phyloP scores from a whole-genome alignment of 108 stramenopile species.

The Skeletonema marinoi region DNA sequence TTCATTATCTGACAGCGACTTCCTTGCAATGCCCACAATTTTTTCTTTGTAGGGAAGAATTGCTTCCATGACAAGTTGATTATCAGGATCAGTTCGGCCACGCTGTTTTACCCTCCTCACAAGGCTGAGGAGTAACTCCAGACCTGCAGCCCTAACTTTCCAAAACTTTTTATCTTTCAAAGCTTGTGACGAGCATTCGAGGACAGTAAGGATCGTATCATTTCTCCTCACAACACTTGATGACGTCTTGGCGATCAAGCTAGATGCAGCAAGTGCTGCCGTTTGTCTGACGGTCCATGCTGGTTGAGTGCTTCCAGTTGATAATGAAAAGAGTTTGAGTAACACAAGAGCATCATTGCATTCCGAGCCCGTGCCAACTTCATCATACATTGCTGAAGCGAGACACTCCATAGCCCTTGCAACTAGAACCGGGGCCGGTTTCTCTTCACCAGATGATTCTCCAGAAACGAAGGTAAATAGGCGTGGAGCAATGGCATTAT shows the following conservation, averaged over 20 bases:
- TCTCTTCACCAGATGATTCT: constrained; percentile 17
- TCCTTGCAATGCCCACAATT: constrained; percentile 52
- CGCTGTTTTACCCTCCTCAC: constrained; percentile 26
- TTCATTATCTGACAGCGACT: constrained; percentile 64
- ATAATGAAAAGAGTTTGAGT: constrained; percentile 27
- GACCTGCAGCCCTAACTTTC: constrained; percentile 70
- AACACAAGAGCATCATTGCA: constrained; percentile 18
- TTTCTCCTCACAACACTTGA: constrained; percentile 44
- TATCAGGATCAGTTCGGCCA: constrained; percentile 23
- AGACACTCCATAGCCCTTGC: constrained; percentile 73
- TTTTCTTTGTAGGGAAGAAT: constrained; percentile 80
- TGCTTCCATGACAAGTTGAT: constrained; percentile 67
- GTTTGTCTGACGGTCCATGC: constrained; percentile 59
- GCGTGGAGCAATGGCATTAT: constrained; percentile 31
- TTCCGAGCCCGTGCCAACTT: constrained; percentile 38
- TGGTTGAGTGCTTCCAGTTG: constrained; percentile 23
- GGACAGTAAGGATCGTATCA: constrained; percentile 30
- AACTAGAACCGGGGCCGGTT: constrained; percentile 60
- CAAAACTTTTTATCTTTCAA: constrained; percentile 83
- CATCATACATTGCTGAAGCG: constrained; percentile 59
- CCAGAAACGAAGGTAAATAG: constrained; percentile 33
- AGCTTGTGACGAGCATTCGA: constrained; percentile 51
- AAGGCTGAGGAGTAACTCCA: constrained; percentile 43
- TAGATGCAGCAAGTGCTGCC: constrained; percentile 51
- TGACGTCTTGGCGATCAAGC: constrained; percentile 49